These are phyloP conservation scores for Quercus mongolica DNA, from an alignment of 306 rosid species.

Conservation along the genomic window DNA sequence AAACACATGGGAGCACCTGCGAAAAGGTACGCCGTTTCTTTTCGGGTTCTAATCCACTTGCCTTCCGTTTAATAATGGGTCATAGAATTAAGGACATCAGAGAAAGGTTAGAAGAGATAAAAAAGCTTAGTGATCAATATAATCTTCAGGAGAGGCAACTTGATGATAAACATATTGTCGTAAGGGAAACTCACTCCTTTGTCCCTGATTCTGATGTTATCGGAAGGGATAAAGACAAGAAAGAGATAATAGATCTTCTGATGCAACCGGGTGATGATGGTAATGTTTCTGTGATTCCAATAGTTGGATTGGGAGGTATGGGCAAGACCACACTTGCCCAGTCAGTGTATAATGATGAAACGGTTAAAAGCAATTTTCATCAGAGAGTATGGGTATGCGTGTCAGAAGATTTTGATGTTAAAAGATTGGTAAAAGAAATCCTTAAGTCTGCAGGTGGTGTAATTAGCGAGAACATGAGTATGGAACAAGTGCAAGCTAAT, in stretches of 20 bases:
- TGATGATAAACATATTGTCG: not conserved
- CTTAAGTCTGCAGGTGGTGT: not conserved
- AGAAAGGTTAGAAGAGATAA: not conserved
- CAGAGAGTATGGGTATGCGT: slow-evolving; percentile 23
- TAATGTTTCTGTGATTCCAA: slow-evolving; percentile 12
- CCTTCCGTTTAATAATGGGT: no score
- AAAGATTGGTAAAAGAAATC: slow-evolving; percentile 5
- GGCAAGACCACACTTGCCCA: slow-evolving; percentile 32
- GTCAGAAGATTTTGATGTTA: slow-evolving; percentile 9
- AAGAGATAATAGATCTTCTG: slow-evolving; percentile 2
- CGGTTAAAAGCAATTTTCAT: not conserved
- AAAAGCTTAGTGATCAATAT: not conserved
- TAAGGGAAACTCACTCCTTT: slow-evolving; percentile 20
- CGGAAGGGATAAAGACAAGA: slow-evolving; percentile 29
- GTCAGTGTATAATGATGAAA: slow-evolving; percentile 24
- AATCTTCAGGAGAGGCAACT: not conserved
- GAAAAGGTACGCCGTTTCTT: no score
- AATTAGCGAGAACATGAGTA: not conserved
- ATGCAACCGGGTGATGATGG: not conserved
- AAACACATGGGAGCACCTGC: no score
- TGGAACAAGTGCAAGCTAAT: not conserved
- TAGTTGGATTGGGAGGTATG: slow-evolving; percentile 26
- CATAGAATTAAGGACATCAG: not conserved
- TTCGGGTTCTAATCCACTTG: no score
- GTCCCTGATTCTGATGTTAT: slow-evolving; percentile 30